Base-by-base conservation (phyloP, 345 rosid genomes). In the Turnera subulata region DNA sequence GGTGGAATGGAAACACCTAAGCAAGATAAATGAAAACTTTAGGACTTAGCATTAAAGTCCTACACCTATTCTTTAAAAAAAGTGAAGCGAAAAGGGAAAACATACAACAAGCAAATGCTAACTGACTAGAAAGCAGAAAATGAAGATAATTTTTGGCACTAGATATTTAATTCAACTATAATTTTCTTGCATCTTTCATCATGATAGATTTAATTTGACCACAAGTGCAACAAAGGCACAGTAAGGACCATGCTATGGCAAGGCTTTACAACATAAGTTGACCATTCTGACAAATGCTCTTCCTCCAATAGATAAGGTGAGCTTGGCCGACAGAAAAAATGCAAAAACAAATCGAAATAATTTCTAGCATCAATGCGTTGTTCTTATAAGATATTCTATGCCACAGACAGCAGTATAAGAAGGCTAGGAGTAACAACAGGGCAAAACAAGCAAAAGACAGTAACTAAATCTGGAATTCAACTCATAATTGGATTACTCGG, bases 1-100 rank as follows among this genome's bases (percentile, higher is more conserved):
- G 59, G 74, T 89, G 19, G 73, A 82, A 71, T 84, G 91, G 67
- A 86, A 80, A 63, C 64, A 75, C 71, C 96, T 89, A 65, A 33
- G 42, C 43, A 67, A 25, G 53, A 69, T 37, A 62, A 56, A 64
- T 21, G 5, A 45, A 33, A 40, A 62, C 19, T 11, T 29, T n/a
- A 33, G n/a, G 2, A 2, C 12, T 13, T 13, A 42, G 45, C n/a
- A 42, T 8, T 29, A 8, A 29, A 29, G 4, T 29, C 4, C 5
- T 3, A 29, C 22, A n/a, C 11, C 19, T 45, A 17, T 18, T 19
- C 48, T 10, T 45, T 45, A 23, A 50, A 9, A 20, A n/a, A 29
- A 46, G 13, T 33, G 12, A 32, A 53, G 24, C 12, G 33, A 45
- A 50, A 18, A 10, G 18, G 16, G 35, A 26, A 26, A 24, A 10